Conservation (phyloP, 2,329 filamentous ascomycete genomes). For the Paecilomyces fulvus region DNA sequence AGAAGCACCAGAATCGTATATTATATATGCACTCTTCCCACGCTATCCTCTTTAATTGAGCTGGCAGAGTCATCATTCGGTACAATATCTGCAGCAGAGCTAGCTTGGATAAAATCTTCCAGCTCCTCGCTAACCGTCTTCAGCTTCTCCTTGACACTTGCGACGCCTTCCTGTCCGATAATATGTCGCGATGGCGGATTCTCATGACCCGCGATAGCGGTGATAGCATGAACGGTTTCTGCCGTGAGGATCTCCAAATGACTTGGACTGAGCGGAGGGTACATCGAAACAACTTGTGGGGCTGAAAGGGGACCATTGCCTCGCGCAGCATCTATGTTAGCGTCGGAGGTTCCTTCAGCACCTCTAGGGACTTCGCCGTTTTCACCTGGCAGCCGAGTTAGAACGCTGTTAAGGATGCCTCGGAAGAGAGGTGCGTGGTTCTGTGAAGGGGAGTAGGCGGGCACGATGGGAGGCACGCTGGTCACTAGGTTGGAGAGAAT, state of each 20-base stretch:
- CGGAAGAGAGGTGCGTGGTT: conserved; percentile 74
- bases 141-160: conserved; percentile 87
- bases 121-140: conserved; percentile 94
- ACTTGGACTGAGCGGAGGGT: conserved; percentile 60
- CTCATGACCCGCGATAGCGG: conserved; percentile 87
- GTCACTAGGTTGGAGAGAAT: conserved; percentile 80
- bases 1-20: background rate
- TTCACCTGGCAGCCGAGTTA: conserved; percentile 62
- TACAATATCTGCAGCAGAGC: conserved; percentile 63
- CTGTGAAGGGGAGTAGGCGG: conserved; percentile 57
- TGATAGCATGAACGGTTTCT: conserved; percentile 85
- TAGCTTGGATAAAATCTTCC: conserved; percentile 91
- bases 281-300: conserved; percentile 54
- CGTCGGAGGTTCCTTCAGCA: conserved; percentile 8
- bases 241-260: conserved; percentile 67
- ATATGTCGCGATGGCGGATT: conserved; percentile 93
- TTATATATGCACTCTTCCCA: conserved; percentile 10
- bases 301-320: conserved; percentile 29
- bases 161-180: conserved; percentile 79
- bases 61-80: conserved; percentile 20
- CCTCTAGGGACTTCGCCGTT: conserved; percentile 5
- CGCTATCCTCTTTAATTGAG: conserved; percentile 11
- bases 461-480: conserved; percentile 67
- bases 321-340: conserved; percentile 13
- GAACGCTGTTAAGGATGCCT: conserved; percentile 70